Conservation (phyloP, 371 early-diverging fungal species). For the Actinomortierella wolfii region DNA sequence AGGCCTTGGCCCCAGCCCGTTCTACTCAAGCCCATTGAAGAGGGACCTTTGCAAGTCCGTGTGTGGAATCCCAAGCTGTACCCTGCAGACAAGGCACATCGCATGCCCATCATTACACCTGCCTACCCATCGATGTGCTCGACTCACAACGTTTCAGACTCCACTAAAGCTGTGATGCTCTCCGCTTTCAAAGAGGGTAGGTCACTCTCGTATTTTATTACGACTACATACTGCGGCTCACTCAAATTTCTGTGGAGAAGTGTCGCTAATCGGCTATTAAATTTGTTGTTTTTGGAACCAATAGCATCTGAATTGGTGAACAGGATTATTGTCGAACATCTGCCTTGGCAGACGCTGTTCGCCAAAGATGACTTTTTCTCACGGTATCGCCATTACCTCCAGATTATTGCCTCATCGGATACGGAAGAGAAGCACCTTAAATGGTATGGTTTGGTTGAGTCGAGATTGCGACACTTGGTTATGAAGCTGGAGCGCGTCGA, state of each 20-base stretch:
- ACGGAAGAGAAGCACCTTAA: conserved; percentile 76
- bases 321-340: conserved; percentile 70
- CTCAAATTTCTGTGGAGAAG: neutral
- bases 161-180: conserved; percentile 87
- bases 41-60: conserved; percentile 88
- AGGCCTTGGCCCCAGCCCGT: conserved; percentile 98
- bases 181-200: conserved; percentile 82
- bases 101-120: conserved; percentile 99
- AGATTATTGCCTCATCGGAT: conserved; percentile 82
- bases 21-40: conserved; percentile 89
- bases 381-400: conserved; percentile 91
- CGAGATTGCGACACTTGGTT: conserved; percentile 90
- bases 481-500: conserved; percentile 87
- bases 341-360: conserved; percentile 80
- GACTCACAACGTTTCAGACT: conserved; percentile 97
- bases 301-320: conserved; percentile 72
- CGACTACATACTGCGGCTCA: neutral
- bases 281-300: neutral
- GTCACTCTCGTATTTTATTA: neutral
- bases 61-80: conserved; percentile 98
- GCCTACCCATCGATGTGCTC: conserved; percentile 99
- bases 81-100: conserved; percentile 88
- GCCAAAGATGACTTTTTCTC: conserved; percentile 90
- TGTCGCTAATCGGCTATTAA: no score
- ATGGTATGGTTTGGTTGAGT: conserved; percentile 95